Base-by-base conservation (phyloP, 1,284 basidiomycete genomes). In the Marasmius oreades region DNA sequence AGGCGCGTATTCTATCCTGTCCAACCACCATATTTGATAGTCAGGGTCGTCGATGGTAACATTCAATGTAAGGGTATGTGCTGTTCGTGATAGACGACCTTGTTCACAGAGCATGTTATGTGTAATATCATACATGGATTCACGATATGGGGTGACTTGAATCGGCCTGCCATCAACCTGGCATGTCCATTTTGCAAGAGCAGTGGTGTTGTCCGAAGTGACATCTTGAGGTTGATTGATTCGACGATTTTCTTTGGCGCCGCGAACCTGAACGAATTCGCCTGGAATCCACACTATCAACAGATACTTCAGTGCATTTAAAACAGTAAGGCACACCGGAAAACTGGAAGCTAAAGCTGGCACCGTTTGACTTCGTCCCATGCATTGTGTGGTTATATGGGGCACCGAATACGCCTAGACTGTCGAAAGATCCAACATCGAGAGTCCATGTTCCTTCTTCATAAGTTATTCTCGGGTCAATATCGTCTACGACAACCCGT, bases 1-100 rank as follows among this genome's bases (percentile, higher is more conserved):
- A n/a, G 47, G 47, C 12, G 28, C 47, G 26, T 50, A 50, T 50
- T 50, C 47, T 31, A 50, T 33, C 47, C 33, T 50, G 47, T 50
- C 47, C 12, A 50, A 20, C 47, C 47, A 50, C n/a, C 24, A 50
- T 26, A 33, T 50, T 33, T 50, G 47, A 12, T 12, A 33, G 7
- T 50, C 20, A 12, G 47, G 47, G n/a, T 50, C 28, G 26, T 50
- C 47, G 26, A 50, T 31, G 24, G 24, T 50, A n/a, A 50, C 47
- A n/a, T 50, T 50, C 23, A 50, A 12, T 10, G 47, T 50, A n/a
- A 50, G 26, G 12, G 47, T 50, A 18, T 50, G 47, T 14, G 12
- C 26, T 50, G n/a, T 8, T 16, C 47, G 47, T 4, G 47, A 50
- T 16, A 50, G 28, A 16, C 47, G 47, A 18, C 47, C 47, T 50